Evolutionary conservation across 148 eudicot species (phyloP), one percentile per base, ranked within the genome.

Genomic region (Fagopyrum homotropicum): DNA sequence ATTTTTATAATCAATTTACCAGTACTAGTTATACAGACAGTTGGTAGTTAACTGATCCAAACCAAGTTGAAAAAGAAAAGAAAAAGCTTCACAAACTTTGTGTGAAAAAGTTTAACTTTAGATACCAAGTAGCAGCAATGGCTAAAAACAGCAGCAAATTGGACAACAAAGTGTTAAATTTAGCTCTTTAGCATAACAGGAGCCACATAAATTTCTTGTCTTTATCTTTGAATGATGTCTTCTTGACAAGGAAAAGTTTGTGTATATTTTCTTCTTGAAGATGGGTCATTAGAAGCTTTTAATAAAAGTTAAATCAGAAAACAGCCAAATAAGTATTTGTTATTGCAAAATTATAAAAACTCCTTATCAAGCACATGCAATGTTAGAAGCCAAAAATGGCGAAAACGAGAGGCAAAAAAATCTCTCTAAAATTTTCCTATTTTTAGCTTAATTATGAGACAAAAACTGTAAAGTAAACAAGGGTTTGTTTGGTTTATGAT

Each of bases 101-200:
- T 66, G 71, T 66, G 71, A 66, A 46, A 66, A 66, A 66, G 71
- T 43, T 63, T 35, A 40, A 66, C 71, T 66, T 66, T 66, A 63
- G 45, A 63, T 6, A 63, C 69, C 69, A 63, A 63, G 44, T 60
- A 26, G 12, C 66, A 60, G 30, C 9, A 4, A 60, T 60, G 66
- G 66, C 66, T 60, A 60, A 60, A 59, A 60, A 60, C 66, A 60
- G 35, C 11, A 29, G 44, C 69, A 57, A 22, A 1, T 17, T 26
- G 7, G 8, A 57, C 6, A 4, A 57, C 68, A 61, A 61, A 29
- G 43, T 61, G 68, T 29, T 29, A 60, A 60, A 60, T 35, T 66
- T 4, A 40, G 19, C 2, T 40, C 47, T 66, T 66, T 66, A 66
- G 71, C 17, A 45, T 66, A 35, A 66, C 12, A 66, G 71, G 71